These are phyloP conservation scores for Paramarasmius palmivorus DNA, from an alignment of 1,284 basidiomycete genomes.

Conservation along the genomic window DNA sequence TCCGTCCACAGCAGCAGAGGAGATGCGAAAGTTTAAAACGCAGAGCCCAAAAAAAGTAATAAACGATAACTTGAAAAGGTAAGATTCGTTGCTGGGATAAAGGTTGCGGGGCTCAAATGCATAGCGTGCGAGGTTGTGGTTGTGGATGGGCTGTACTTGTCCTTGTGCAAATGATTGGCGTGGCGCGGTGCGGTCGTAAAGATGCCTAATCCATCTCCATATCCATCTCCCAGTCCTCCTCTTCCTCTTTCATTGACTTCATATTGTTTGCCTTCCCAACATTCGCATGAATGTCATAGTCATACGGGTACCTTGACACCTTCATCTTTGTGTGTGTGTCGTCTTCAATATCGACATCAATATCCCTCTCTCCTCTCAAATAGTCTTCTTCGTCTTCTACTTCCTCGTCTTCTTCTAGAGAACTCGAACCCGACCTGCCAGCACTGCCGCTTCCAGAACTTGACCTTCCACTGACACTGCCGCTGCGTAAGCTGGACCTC, in stretches of 20 bases:
- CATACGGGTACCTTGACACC: not conserved
- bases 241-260: constrained; percentile 11
- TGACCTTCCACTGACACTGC: not conserved
- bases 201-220: constrained; percentile 37
- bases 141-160: no score
- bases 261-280: not conserved
- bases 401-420: constrained; percentile 2
- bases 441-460: not conserved
- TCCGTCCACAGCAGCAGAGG: no score
- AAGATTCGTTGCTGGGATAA: no score
- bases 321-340: not conserved
- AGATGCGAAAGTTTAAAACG: no score
- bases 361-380: not conserved
- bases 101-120: no score
- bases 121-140: no score
- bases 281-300: constrained; percentile 1
- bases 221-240: constrained; percentile 35
- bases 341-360: not conserved
- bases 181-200: no score
- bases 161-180: no score
- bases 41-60: no score
- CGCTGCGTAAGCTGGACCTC: constrained; percentile 1
- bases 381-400: constrained; percentile 1
- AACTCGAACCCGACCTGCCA: not conserved
- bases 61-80: no score